These are phyloP conservation scores for Ramaria sp. DNA, from an alignment of 768 basidiomycete species.

Conservation along the genomic window DNA sequence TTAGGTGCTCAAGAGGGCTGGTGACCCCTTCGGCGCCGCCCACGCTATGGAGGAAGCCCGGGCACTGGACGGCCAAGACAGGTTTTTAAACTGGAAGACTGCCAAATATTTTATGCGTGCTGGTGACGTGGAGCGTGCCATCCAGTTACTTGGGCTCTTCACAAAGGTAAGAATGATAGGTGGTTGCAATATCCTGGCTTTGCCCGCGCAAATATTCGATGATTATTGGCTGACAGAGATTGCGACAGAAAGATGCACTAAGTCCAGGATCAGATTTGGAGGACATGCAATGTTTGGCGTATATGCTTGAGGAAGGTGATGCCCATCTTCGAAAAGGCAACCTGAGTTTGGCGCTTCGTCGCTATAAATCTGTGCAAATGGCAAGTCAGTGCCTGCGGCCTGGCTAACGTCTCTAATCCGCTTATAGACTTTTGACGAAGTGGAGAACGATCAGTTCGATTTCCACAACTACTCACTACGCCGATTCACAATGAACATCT, in stretches of 20 bases:
- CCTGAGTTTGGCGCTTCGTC: constrained; percentile 73
- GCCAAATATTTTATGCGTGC: constrained; percentile 86
- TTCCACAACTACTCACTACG: constrained; percentile 94
- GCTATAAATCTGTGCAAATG: constrained; percentile 66
- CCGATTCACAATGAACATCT: constrained; percentile 79
- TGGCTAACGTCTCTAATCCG: neutral
- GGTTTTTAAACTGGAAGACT: constrained; percentile 88
- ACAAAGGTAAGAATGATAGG: constrained; percentile 60
- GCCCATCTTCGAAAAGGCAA: constrained; percentile 55
- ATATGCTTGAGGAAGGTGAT: constrained; percentile 73
- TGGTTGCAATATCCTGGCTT: neutral
- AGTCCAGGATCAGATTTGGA: constrained; percentile 72
- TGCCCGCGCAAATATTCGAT: neutral
- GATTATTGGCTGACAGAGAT: neutral
- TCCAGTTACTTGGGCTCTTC: constrained; percentile 68
- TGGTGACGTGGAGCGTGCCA: constrained; percentile 70
- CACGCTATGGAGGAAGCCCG: constrained; percentile 71
- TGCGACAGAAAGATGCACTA: constrained; percentile 69
- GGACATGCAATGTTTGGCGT: constrained; percentile 93
- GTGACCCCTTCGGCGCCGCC: constrained; percentile 70
- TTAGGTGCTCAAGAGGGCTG: constrained; percentile 67
- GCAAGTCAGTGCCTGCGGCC: constrained; percentile 26
- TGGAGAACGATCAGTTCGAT: constrained; percentile 95
- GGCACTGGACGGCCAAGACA: constrained; percentile 82
- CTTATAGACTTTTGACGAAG: constrained; percentile 63